A percentile compares a stretch with the other conserved stretches of the same genome.
Evolutionary conservation across 2,329 filamentous ascomycete genomes (phyloP).

Genomic region (Chaetomium olivaceum): DNA sequence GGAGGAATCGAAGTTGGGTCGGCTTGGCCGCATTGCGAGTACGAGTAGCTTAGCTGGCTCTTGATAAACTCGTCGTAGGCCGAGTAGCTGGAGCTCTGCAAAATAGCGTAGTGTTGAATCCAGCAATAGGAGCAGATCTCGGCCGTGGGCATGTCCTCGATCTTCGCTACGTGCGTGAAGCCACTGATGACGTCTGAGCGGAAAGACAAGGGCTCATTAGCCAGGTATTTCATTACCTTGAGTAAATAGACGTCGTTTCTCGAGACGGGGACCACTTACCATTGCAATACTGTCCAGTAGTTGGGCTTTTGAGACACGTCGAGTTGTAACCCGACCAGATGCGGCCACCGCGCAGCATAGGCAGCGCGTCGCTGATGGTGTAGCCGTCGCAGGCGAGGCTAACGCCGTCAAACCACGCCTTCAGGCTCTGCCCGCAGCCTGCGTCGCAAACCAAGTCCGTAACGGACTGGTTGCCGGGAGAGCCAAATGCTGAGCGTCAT

Average conservation of each 20-base stretch:
- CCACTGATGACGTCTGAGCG: not conserved
- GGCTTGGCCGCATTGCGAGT: not conserved
- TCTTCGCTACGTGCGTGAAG: not conserved
- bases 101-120: not conserved
- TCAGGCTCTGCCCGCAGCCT: not conserved
- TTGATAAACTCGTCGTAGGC: not conserved
- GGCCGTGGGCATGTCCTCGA: not conserved
- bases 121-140: slow-evolving; percentile 4
- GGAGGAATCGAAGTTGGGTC: not conserved
- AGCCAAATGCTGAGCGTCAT: not conserved
- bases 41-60: not conserved
- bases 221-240: not conserved
- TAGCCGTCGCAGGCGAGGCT: not conserved
- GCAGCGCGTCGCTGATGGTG: not conserved
- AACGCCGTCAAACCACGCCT: not conserved
- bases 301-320: not conserved
- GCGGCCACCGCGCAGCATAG: not conserved
- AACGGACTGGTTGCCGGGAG: not conserved
- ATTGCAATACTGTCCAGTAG: not conserved
- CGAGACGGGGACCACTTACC: not conserved
- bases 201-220: no score
- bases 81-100: not conserved
- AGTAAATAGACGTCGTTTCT: not conserved
- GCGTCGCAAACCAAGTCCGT: not conserved
- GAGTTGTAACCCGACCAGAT: not conserved